A percentile compares a stretch with the other conserved stretches of the same genome.
Conservation (phyloP, 306 rosid species). For the Rosa rugosa region DNA sequence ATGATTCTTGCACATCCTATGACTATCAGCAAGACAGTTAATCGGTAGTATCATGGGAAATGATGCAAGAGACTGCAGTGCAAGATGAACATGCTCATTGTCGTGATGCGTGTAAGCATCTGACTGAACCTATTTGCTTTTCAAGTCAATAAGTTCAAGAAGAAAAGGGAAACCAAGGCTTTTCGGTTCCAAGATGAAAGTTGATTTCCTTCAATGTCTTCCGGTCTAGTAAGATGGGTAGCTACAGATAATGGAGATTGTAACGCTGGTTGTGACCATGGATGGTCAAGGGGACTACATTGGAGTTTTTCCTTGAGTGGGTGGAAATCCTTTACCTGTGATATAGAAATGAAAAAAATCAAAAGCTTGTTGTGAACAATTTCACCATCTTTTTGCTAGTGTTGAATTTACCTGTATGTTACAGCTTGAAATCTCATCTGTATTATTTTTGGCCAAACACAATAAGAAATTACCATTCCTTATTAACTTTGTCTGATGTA, state of each 20-base stretch:
- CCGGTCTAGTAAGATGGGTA: neutral
- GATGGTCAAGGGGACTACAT: neutral
- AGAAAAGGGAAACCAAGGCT: neutral
- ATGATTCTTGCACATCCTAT: slow-evolving; percentile 35
- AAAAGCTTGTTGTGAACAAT: neutral
- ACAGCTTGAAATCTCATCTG: neutral
- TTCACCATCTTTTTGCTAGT: neutral
- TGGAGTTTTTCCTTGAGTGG: slow-evolving; percentile 5
- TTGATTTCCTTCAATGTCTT: neutral
- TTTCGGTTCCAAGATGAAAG: neutral
- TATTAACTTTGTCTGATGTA: too few species aligned
- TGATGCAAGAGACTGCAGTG: slow-evolving; percentile 16
- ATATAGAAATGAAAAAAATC: neutral
- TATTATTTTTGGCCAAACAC: neutral
- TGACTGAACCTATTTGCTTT: neutral
- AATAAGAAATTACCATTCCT: neutral
- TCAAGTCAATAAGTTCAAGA: neutral
- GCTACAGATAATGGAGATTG: neutral
- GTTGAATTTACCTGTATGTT: neutral
- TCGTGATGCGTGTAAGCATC: neutral
- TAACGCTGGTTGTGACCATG: neutral
- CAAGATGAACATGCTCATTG: slow-evolving; percentile 5
- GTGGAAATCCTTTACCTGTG: neutral
- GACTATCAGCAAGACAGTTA: slow-evolving; percentile 26
- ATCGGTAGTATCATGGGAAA: neutral